phyloP scores from a whole-genome alignment of 176 grass and related monocot genomes.

The Echinochloa phyllopogon region DNA sequence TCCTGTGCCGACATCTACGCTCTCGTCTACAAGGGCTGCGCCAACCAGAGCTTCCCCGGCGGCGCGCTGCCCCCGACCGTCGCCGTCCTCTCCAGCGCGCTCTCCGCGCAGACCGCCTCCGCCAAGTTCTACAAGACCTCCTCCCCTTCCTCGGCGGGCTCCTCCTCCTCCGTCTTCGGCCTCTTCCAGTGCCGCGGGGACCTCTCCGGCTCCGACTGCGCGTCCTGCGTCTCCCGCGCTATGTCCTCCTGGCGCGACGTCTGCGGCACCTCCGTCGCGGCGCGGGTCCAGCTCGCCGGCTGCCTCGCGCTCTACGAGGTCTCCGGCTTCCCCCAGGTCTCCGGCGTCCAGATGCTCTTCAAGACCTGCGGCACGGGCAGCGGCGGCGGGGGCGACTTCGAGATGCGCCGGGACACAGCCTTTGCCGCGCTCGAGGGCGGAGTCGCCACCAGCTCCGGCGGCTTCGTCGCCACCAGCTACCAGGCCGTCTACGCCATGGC shows the following conservation, averaged over 20 bases:
- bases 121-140: conserved; percentile 94
- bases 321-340: conserved; percentile 89
- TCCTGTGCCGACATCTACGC: conserved; percentile 68
- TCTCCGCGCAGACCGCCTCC: conserved; percentile 60
- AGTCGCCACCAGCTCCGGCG: conserved; percentile 45
- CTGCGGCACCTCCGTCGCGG: conserved; percentile 75
- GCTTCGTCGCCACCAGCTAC: conserved; percentile 85
- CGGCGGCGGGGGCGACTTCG: conserved; percentile 59
- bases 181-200: conserved; percentile 96
- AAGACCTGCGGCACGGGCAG: conserved; percentile 82
- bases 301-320: conserved; percentile 88
- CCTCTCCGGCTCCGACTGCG: conserved; percentile 73
- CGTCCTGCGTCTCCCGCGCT: conserved; percentile 71
- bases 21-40: conserved; percentile 95
- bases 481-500: conserved; percentile 86
- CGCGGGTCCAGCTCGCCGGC: conserved; percentile 81
- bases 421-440: conserved; percentile 73
- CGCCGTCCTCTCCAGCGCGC: conserved; percentile 51
- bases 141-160: conserved; percentile 26
- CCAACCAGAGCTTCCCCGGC: conserved; percentile 72
- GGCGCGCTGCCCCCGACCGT: conserved; percentile 42
- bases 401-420: conserved; percentile 78
- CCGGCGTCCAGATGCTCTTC: conserved; percentile 89
- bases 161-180: conserved; percentile 67
- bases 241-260: conserved; percentile 67